Evolutionary conservation across 768 basidiomycete species (phyloP), one percentile per base, ranked within the genome.

Genomic region (Coprinopsis strossmayeri): DNA sequence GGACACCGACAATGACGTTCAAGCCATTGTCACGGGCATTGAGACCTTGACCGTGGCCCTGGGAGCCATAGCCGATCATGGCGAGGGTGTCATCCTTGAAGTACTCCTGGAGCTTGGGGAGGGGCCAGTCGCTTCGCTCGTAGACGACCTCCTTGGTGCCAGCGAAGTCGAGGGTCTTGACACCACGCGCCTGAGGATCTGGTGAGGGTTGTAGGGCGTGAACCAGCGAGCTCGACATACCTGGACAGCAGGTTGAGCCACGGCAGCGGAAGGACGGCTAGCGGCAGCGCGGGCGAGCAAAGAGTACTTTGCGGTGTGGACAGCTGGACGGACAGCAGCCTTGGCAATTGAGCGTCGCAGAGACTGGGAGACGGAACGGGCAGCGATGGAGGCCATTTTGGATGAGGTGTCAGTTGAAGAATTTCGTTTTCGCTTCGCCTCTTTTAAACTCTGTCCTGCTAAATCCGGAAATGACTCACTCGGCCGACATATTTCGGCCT

Each of bases 51-150:
- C 96, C 96, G 68, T 98, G 96, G 34, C 95, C 94, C 72, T 95
- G 93, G 11, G 96, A 98, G 53, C 96, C 96, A 64, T 99, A 98
- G 51, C 96, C 96, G 59, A 98, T 98, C 70, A 99, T 83, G 54
- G 95, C 95, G 48, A 99, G 90, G 57, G 94, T 97, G 70, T 99
- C 96, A 64, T 98, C 88, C 72, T 98, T 98, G 81, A 99, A 96
- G 79, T 95, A 99, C 67, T 98, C 93, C 68, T 98, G 95, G 64
- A 99, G 84, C 73, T 91, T 98, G 53, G 91, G 83, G 53, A 95
- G 73, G 28, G 96, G 96, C 96, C 96, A 99, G 79, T 99, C 96
- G 58, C 78, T 79, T 55, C 91, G 90, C 73, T 97, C 94, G 62
- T 94, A 97, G 39, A 97, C 90, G 54, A 80, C 79, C 73, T 97